These are phyloP conservation scores for Aspergillus sp. DNA, from an alignment of 2,329 filamentous ascomycete genomes.

Conservation along the genomic window DNA sequence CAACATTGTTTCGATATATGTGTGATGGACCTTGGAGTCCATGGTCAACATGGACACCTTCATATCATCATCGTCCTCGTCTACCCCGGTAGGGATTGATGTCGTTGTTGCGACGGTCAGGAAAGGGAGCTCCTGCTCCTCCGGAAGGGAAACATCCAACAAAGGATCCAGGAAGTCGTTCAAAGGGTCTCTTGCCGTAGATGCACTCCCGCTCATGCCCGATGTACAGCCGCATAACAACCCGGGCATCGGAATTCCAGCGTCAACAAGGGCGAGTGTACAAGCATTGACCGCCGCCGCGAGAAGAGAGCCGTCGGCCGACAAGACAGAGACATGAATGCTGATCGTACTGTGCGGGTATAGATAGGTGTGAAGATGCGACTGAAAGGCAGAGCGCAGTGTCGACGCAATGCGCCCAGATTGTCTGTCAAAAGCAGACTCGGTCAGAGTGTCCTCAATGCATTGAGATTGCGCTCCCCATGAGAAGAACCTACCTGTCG, in stretches of 20 bases:
- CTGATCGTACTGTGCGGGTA: conserved; percentile 87
- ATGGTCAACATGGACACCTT: conserved; percentile 79
- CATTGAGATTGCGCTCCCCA: background rate
- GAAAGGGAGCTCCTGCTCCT: conserved; percentile 78
- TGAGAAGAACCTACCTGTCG: conserved; percentile 69
- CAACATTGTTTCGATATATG: conserved; percentile 85
- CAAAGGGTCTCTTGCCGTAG: conserved; percentile 44
- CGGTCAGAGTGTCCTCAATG: background rate
- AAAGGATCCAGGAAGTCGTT: conserved; percentile 50
- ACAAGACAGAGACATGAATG: conserved; percentile 83
- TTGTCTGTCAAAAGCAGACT: conserved; percentile 58
- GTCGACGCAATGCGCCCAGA: conserved; percentile 66
- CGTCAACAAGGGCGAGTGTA: conserved; percentile 89
- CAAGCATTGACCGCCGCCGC: conserved; percentile 89
- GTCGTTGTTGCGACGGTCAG: conserved; percentile 77
- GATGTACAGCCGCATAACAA: conserved; percentile 89
- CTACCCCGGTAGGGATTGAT: conserved; percentile 48
- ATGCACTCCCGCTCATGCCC: conserved; percentile 62
- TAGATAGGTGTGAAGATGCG: conserved; percentile 80
- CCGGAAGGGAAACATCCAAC: conserved; percentile 49
- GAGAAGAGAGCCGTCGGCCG: conserved; percentile 86
- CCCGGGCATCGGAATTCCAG: conserved; percentile 92
- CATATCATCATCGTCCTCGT: conserved; percentile 46
- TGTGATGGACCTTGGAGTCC: conserved; percentile 84
- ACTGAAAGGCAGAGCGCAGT: conserved; percentile 75